Base-by-base conservation (phyloP, 345 rosid genomes). In the Laguncularia racemosa region DNA sequence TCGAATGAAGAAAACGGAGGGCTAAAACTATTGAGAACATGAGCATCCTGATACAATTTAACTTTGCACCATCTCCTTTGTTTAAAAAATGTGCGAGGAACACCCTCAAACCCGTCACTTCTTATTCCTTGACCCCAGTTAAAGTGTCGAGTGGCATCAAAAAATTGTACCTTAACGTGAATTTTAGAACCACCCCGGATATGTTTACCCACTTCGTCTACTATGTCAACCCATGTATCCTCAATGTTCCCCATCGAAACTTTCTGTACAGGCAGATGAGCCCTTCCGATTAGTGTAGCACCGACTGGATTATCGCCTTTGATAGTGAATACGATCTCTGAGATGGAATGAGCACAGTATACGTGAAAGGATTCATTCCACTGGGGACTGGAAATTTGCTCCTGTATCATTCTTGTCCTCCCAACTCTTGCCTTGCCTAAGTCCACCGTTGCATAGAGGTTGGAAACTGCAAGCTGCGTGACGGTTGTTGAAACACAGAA, bases 21-120 rank as follows among this genome's bases (percentile, higher is more conserved):
- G 5, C 43, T 54, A 52, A 69, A 89, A 16, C 49, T 48, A 13
- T 64, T 67, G 0, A 58, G 63, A 28, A 83, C 82, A 55, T 89
- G 91, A 60, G 95, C 86, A 72, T 92, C 98, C 50, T 89, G 98
- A 58, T 89, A 92, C 0, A 92, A 72, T 1, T 95, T 81, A 43
- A 92, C 89, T 53, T 50, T 71, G 56, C 96, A 92, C 20, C 81
- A 81, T 53, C 67, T 62, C 59, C 88, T 48, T 62, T 89, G 95
- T 28, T 62, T 54, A 55, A 86, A 93, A 76, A 57, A 86, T 1
- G 81, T 65, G 55, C 57, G 61, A 14, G 86, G 84, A 60, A 86
- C 81, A 21, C 98, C 97, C 0, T 13, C 50, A 9, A 66, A 84
- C 0, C 21, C 9, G 0, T 71, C 69, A 46, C 48, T 53, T 20